phyloP scores from a whole-genome alignment of 2,329 filamentous ascomycete genomes.

The Pseudogymnoascus sp. region DNA sequence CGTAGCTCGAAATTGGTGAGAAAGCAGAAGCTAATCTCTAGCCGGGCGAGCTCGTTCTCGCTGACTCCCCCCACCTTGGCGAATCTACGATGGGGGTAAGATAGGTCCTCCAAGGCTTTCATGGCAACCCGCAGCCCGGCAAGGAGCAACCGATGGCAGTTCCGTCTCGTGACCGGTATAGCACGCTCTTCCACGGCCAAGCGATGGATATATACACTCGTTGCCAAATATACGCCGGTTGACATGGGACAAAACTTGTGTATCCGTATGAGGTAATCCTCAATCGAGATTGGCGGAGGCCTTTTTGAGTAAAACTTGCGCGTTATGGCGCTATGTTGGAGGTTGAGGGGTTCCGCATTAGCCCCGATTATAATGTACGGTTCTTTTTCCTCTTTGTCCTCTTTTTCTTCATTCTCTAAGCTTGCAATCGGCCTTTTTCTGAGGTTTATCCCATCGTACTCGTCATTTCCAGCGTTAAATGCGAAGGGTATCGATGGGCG shows the following conservation, averaged over 20 bases:
- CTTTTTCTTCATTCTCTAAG: conserved; percentile 19
- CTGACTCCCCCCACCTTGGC: conserved; percentile 84
- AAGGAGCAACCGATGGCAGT: conserved; percentile 77
- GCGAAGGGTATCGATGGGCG: conserved; percentile 20
- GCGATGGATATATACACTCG: conserved; percentile 78
- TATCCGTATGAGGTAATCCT: conserved; percentile 77
- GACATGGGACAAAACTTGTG: conserved; percentile 91
- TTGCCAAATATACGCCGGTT: conserved; percentile 84
- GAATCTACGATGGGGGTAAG: conserved; percentile 75
- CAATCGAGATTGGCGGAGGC: conserved; percentile 71
- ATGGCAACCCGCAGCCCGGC: conserved; percentile 80
- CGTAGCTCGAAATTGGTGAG: conserved; percentile 75
- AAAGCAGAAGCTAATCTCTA: conserved; percentile 88
- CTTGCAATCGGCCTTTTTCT: conserved; percentile 27
- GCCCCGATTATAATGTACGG: conserved; percentile 57
- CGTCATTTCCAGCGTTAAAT: conserved; percentile 23
- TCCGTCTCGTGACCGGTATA: conserved; percentile 73
- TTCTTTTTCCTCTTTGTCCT: conserved; percentile 19
- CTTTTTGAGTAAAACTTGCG: conserved; percentile 90
- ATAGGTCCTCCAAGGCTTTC: conserved; percentile 90
- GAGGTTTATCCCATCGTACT: conserved; percentile 49
- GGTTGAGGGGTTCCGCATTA: conserved; percentile 61
- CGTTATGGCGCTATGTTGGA: conserved; percentile 78
- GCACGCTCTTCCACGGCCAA: conserved; percentile 69
- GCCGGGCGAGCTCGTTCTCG: conserved; percentile 66